Base-by-base conservation (phyloP, 768 basidiomycete species). In the Pulveroboletus sp. region DNA sequence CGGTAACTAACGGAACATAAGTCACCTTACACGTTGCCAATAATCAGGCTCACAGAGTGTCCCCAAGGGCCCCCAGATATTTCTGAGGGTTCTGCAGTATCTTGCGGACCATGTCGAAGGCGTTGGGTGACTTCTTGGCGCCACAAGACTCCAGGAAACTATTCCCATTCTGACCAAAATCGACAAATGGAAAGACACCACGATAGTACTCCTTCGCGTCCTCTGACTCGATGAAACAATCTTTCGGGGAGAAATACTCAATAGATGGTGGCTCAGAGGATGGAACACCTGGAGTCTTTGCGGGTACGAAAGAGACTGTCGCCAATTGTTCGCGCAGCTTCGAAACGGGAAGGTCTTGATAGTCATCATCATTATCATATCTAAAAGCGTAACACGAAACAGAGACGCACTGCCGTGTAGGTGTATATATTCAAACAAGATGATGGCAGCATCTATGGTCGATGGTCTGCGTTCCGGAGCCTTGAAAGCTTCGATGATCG, bases 41-140 rank as follows among this genome's bases (percentile, higher is more conserved):
- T 0, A 4, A 40, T n/a, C 18, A 17, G 21, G 43, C 57, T 49
- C 36, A 57, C 57, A 44, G 26, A 3, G 40, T 2, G 7, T 44
- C 24, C 13, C 36, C 18, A 5, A 50, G 35, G n/a, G 17, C 45
- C 28, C 17, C 15, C 11, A 55, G 32, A 15, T 57, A 57, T 30
- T 3, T 31, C 27, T 24, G 35, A n/a, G 57, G 57, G 31, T 38
- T 28, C 28, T 38, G n/a, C 11, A 36, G 33, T 4, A 59, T 58
- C 39, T 45, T 59, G 21, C 45, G 42, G 27, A 5, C 45, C 8
- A 59, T 38, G 30, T 59, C 57, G 1, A 45, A 49, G 35, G 47
- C 52, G 2, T 59, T 57, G 1, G 52, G 57, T 4, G 38, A 59
- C 42, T 46, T 54, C 35, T 49, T 54, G 41, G 57, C 47, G 6